A percentile compares a stretch with the other conserved stretches of the same genome.
phyloP scores from a whole-genome alignment of 495 filamentous ascomycete genomes.

The Xylaria sp. region DNA sequence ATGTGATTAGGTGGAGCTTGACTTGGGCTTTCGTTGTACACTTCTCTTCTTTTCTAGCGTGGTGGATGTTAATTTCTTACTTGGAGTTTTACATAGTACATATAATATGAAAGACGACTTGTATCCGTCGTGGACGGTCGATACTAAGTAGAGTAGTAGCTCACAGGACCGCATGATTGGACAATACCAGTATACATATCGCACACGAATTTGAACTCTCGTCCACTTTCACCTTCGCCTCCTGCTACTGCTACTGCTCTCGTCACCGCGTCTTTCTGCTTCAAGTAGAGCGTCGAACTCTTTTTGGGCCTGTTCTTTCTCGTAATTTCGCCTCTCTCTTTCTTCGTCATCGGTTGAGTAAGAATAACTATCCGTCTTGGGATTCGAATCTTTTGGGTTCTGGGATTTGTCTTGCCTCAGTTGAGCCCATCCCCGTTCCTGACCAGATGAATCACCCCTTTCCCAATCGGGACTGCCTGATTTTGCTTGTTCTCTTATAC shows the following conservation, averaged over 20 bases:
- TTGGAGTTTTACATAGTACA: neutral
- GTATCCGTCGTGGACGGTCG: neutral
- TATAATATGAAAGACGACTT: neutral
- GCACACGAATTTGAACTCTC: neutral
- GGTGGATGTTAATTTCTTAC: neutral
- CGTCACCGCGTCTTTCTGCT: constrained; percentile 37
- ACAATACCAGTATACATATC: neutral
- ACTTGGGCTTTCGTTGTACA: neutral
- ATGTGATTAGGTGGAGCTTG: neutral
- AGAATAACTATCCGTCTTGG: constrained; percentile 41
- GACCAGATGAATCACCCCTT: constrained; percentile 39
- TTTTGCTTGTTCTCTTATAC: constrained; percentile 43
- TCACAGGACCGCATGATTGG: constrained; percentile 1
- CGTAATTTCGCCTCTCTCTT: constrained; percentile 40
- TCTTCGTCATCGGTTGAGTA: constrained; percentile 46
- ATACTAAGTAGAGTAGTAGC: neutral
- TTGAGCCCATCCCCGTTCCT: constrained; percentile 37
- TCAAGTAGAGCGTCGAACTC: constrained; percentile 54
- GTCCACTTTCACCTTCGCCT: neutral
- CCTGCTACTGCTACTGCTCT: neutral
- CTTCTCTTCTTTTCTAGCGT: neutral
- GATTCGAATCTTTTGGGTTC: constrained; percentile 24
- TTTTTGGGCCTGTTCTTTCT: constrained; percentile 52
- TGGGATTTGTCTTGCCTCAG: constrained; percentile 37
- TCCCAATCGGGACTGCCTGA: constrained; percentile 32